phyloP scores from a whole-genome alignment of 2,329 filamentous ascomycete genomes.

The Aspergillus eucalypticola region DNA sequence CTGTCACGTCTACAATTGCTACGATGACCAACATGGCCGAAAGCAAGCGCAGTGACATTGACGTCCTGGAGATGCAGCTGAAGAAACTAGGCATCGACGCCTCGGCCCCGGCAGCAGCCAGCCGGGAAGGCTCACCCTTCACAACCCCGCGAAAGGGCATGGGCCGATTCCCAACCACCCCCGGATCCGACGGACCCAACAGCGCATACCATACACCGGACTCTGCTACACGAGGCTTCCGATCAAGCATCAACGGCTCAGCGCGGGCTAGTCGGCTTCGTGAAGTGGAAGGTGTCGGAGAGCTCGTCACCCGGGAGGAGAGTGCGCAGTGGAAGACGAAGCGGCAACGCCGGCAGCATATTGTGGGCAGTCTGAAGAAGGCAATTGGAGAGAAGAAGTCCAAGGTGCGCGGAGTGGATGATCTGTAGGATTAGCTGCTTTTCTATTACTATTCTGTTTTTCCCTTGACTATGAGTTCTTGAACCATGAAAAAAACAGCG shows the following conservation, averaged over 20 bases:
- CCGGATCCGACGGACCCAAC: slow-evolving; percentile 38
- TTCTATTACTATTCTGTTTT: slow-evolving; percentile 11
- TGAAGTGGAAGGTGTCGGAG: slow-evolving; percentile 29
- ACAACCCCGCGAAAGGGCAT: slow-evolving; percentile 37
- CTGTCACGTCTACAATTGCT: slow-evolving; percentile 83
- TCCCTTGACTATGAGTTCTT: slow-evolving; percentile 1
- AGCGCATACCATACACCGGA: slow-evolving; percentile 46
- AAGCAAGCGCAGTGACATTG: slow-evolving; percentile 85
- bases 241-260: slow-evolving; percentile 38
- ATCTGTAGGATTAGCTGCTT: slow-evolving; percentile 24
- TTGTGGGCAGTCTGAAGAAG: slow-evolving; percentile 38
- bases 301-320: slow-evolving; percentile 32
- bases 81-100: slow-evolving; percentile 64
- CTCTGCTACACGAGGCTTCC: slow-evolving; percentile 38
- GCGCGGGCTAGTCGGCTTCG: slow-evolving; percentile 35
- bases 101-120: slow-evolving; percentile 21
- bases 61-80: slow-evolving; percentile 85
- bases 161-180: slow-evolving; percentile 38
- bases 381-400: slow-evolving; percentile 37
- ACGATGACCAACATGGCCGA: slow-evolving; percentile 94
- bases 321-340: slow-evolving; percentile 39
- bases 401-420: slow-evolving; percentile 37
- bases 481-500: slow-evolving; percentile 5
- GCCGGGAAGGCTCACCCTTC: slow-evolving; percentile 42
- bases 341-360: slow-evolving; percentile 35